Evolutionary conservation across 2,329 filamentous ascomycete species (phyloP).

Genomic region (Sarocladiaceae sp.): DNA sequence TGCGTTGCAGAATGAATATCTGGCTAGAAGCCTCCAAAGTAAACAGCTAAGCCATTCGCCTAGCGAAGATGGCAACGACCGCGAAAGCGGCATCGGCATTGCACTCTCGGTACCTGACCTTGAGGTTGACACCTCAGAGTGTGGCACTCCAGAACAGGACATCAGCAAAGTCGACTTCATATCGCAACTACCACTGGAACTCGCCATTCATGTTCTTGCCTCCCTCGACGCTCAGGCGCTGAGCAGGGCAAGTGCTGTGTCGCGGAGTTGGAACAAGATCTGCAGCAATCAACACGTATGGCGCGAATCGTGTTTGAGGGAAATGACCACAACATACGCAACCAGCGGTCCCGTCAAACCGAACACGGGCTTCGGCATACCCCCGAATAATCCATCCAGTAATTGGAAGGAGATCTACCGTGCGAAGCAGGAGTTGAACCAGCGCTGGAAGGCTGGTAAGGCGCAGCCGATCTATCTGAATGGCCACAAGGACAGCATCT

Average conservation of each 20-base stretch:
- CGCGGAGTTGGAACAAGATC: constrained; percentile 40
- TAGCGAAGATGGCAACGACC: constrained; percentile 46
- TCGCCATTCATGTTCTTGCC: constrained; percentile 53
- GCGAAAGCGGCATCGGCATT: constrained; percentile 60
- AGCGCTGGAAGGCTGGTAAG: constrained; percentile 72
- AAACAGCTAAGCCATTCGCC: constrained; percentile 35
- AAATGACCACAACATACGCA: constrained; percentile 55
- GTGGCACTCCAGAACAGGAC: constrained; percentile 20
- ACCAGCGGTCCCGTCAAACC: constrained; percentile 46
- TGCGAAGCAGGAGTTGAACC: constrained; percentile 67
- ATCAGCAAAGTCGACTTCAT: constrained; percentile 56
- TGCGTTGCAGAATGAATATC: constrained; percentile 50
- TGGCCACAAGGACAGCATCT: constrained; percentile 92
- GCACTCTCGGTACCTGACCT: constrained; percentile 39
- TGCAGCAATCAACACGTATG: constrained; percentile 52
- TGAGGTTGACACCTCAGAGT: constrained; percentile 25
- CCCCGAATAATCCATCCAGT: constrained; percentile 50
- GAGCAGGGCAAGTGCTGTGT: constrained; percentile 43
- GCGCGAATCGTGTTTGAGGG: constrained; percentile 56
- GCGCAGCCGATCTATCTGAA: constrained; percentile 83
- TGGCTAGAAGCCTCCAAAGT: constrained; percentile 26
- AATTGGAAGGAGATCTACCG: constrained; percentile 85
- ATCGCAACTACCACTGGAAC: constrained; percentile 46
- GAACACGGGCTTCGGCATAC: constrained; percentile 52
- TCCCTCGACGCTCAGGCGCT: constrained; percentile 49